phyloP scores from a whole-genome alignment of 2,329 filamentous ascomycete species.

The Neofusicoccum cordaticola region DNA sequence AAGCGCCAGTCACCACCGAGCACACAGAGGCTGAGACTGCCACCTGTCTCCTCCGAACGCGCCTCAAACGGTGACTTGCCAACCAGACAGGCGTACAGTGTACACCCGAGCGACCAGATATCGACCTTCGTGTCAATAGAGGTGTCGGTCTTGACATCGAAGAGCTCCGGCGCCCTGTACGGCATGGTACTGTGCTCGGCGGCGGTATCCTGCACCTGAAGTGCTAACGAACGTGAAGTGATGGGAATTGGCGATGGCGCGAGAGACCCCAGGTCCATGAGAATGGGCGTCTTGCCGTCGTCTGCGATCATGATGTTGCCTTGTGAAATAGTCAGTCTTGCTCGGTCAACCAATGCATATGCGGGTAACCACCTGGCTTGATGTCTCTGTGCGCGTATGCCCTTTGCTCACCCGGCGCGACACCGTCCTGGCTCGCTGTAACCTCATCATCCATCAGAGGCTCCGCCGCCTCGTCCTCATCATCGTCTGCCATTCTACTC shows the following conservation, averaged over 20 bases:
- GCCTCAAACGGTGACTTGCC: conserved; percentile 97
- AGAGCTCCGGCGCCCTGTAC: conserved; percentile 94
- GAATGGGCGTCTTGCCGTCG: conserved; percentile 79
- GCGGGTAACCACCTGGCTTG: conserved; percentile 72
- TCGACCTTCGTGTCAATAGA: conserved; percentile 95
- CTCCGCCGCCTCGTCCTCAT: conserved; percentile 72
- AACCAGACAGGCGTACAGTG: conserved; percentile 93
- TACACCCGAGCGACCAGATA: conserved; percentile 96
- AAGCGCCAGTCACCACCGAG: conserved; percentile 95
- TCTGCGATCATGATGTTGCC: conserved; percentile 98
- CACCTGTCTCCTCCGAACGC: conserved; percentile 92
- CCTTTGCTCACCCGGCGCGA: conserved; percentile 65
- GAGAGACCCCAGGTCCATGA: conserved; percentile 96
- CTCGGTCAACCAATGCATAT: not conserved
- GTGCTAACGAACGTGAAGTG: conserved; percentile 82
- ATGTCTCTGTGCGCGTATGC: conserved; percentile 96
- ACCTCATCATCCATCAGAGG: conserved; percentile 81
- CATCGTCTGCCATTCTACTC: conserved; percentile 56
- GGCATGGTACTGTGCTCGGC: conserved; percentile 98
- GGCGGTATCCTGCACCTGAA: conserved; percentile 89
- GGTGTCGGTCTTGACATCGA: conserved; percentile 92
- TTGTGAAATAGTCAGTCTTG: conserved; percentile 25
- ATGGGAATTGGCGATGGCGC: conserved; percentile 84
- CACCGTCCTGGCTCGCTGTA: conserved; percentile 63
- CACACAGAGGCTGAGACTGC: conserved; percentile 87